Evolutionary conservation across 1,139 yeast species (phyloP), one percentile per base, ranked within the genome.

Genomic region (Nematodospora anomalae): DNA sequence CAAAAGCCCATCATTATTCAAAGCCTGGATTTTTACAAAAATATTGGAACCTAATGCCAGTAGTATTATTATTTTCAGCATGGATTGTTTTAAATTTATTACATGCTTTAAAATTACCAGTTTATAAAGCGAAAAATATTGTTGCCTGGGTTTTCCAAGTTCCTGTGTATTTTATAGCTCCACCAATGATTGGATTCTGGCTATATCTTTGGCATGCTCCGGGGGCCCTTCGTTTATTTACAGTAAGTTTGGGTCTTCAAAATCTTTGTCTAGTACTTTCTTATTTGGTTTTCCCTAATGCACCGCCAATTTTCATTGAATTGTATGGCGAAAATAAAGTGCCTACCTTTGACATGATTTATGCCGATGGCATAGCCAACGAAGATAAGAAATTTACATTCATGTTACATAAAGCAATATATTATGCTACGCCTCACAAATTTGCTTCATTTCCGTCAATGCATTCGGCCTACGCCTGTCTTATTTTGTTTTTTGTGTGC

Each of bases 271-370:
- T 85, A n/a, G 80, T 79, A 1, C 33, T 70, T 27, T 79, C 84
- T 3, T 86, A 81, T 53, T 55, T 81, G 28, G 37, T 70, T 6
- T 64, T 80, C 51, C 87, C 88, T 13, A 79, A 77, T 50, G 84
- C 85, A 0, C 83, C 87, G 2, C 87, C 87, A 3, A 79, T 86
- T 81, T 80, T 78, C 51, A 74, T 79, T 30, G 80, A 76, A 50
- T 45, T 77, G 44, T 69, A 80, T 47, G 83, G 84, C 3, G 70
- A 73, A 20, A 71, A 75, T 42, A 68, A 73, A 33, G 55, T 55
- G 1, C 82, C 82, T 2, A 66, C 70, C 47, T 80, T 81, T 53
- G 75, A 74, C 28, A 74, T 76, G 67, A 76, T 77, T 3, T 81
- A 76, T 52, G 83, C 85, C 3, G 87, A 86, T 6, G 86, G 87